phyloP scores from a whole-genome alignment of 2,329 filamentous ascomycete species.

The Chrysoporthe deuterocubensis region DNA sequence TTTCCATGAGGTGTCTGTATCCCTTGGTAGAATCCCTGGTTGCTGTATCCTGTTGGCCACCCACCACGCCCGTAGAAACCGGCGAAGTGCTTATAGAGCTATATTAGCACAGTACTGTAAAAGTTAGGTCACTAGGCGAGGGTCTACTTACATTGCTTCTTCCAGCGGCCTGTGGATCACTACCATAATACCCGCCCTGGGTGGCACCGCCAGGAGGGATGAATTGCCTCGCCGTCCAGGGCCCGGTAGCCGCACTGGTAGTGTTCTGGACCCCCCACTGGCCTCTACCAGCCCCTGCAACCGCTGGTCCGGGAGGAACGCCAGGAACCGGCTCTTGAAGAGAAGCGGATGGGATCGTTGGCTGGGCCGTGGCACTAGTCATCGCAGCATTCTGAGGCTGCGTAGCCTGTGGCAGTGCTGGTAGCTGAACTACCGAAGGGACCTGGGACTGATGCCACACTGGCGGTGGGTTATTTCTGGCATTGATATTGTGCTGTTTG shows the following conservation, averaged over 20 bases:
- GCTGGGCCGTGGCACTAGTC: background rate
- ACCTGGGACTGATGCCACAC: background rate
- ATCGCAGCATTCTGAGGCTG: background rate
- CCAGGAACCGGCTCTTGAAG: background rate
- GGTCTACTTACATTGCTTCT: background rate
- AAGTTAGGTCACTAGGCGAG: background rate
- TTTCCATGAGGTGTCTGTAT: background rate
- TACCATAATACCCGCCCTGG: background rate
- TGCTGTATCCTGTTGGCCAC: background rate
- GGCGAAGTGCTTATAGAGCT: background rate
- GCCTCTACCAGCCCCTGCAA: background rate
- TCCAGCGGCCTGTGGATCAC: background rate
- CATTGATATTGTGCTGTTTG: background rate
- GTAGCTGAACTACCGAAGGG: background rate
- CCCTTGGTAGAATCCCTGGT: background rate
- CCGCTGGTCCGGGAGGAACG: background rate
- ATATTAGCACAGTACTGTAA: background rate
- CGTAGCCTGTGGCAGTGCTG: no score
- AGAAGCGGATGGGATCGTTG: background rate
- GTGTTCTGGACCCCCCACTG: background rate
- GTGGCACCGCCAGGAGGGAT: background rate
- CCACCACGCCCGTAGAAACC: background rate
- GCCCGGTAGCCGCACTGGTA: background rate
- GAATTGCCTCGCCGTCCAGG: background rate
- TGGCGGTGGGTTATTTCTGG: background rate